phyloP scores from a whole-genome alignment of 2,329 filamentous ascomycete species.

The Didymellaceae sp. region DNA sequence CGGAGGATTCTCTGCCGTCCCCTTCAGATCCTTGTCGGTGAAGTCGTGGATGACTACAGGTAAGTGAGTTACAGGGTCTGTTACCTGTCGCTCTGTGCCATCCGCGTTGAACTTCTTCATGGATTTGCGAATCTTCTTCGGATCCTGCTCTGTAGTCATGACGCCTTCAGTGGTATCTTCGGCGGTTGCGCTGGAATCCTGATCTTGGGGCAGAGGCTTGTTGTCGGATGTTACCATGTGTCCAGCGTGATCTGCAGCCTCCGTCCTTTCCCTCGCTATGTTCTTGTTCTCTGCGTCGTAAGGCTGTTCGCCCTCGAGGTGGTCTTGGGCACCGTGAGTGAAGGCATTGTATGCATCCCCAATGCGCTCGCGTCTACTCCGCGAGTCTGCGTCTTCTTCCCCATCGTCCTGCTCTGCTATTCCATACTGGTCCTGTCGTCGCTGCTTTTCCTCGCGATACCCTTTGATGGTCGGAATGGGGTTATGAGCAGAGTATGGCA shows the following conservation, averaged over 20 bases:
- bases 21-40: conserved; percentile 66
- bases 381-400: conserved; percentile 31
- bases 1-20: conserved; percentile 54
- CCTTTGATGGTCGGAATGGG: conserved; percentile 56
- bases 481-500: conserved; percentile 53
- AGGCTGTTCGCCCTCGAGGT: conserved; percentile 33
- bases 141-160: conserved; percentile 46
- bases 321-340: conserved; percentile 36
- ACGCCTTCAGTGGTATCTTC: conserved; percentile 55
- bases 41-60: conserved; percentile 73
- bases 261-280: conserved; percentile 29
- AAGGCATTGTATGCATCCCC: conserved; percentile 46
- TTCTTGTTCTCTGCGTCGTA: conserved; percentile 49
- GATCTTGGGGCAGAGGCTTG: conserved; percentile 24
- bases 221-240: conserved; percentile 23
- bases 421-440: conserved; percentile 46
- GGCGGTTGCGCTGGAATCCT: conserved; percentile 30
- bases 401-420: conserved; percentile 25
- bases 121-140: conserved; percentile 56
- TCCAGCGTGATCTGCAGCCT: conserved; percentile 44
- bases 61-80: conserved; percentile 75
- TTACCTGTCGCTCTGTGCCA: conserved; percentile 65
- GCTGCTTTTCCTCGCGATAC: conserved; percentile 56
- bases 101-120: conserved; percentile 58
- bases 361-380: conserved; percentile 44